Conservation (phyloP, 2,329 filamentous ascomycete species). For the Monosporascus ibericus region DNA sequence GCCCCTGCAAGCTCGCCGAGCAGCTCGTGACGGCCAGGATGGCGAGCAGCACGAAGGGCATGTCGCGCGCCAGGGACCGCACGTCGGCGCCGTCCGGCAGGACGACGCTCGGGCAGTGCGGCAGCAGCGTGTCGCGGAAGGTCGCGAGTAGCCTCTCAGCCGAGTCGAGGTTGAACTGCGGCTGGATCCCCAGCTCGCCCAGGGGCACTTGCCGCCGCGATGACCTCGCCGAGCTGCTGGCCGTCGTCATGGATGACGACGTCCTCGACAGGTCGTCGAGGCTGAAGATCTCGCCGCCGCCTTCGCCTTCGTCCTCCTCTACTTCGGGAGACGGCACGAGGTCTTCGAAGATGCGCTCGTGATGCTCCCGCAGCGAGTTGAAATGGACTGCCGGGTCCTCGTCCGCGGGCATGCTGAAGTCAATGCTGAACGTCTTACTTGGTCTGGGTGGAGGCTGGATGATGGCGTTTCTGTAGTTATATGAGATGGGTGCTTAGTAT, state of each 20-base stretch:
- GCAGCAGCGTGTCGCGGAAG: slow-evolving; percentile 36
- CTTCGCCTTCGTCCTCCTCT: slow-evolving; percentile 15
- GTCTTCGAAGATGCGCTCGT: slow-evolving; percentile 35
- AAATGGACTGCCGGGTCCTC: slow-evolving; percentile 34
- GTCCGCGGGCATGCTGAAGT: slow-evolving; percentile 40
- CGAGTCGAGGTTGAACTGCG: slow-evolving; percentile 50
- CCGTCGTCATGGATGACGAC: slow-evolving; percentile 22
- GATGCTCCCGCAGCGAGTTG: slow-evolving; percentile 36
- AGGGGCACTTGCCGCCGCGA: slow-evolving; percentile 31
- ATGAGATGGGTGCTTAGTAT: not conserved
- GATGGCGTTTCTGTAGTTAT: slow-evolving; percentile 11
- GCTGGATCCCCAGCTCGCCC: slow-evolving; percentile 37
- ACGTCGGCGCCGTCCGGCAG: slow-evolving; percentile 36
- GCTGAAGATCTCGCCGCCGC: slow-evolving; percentile 11
- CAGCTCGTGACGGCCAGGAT: slow-evolving; percentile 46
- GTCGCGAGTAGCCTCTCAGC: slow-evolving; percentile 38
- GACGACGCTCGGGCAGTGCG: slow-evolving; percentile 38
- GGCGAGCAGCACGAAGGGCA: slow-evolving; percentile 49
- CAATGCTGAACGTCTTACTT: slow-evolving; percentile 46
- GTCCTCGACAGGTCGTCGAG: slow-evolving; percentile 21
- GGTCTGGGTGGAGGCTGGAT: slow-evolving; percentile 30
- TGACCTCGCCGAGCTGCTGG: slow-evolving; percentile 17
- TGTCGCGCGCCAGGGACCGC: slow-evolving; percentile 34
- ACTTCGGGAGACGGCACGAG: slow-evolving; percentile 27
- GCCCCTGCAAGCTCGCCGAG: slow-evolving; percentile 42